These are phyloP conservation scores for Babesia bovis DNA, from an alignment of 169 alveolate genomes.

Conservation along the genomic window DNA sequence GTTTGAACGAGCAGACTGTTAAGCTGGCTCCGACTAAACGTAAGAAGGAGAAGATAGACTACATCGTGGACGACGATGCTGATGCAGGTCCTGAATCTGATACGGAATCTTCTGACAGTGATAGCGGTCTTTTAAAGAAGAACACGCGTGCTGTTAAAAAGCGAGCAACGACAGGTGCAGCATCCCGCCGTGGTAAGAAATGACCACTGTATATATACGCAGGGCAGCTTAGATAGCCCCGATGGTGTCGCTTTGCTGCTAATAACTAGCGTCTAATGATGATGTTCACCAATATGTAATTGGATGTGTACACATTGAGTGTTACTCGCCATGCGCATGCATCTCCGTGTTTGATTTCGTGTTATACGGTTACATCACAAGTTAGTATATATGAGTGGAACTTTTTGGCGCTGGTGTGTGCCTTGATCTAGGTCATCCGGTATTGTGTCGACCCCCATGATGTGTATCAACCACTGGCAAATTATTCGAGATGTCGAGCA, in stretches of 20 bases:
- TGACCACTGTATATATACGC: neutral
- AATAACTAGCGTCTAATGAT: too few relatives aligned
- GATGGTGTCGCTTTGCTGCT: too few relatives aligned
- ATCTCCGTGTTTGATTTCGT: too few relatives aligned
- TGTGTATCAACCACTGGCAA: neutral
- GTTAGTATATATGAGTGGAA: too few relatives aligned
- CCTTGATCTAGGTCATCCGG: neutral
- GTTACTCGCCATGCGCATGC: too few relatives aligned
- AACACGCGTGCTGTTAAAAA: slow-evolving; percentile 12
- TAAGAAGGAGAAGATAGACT: slow-evolving; percentile 2
- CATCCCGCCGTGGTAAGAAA: slow-evolving; percentile 19
- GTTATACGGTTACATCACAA: too few relatives aligned
- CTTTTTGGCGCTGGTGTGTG: too few relatives aligned
- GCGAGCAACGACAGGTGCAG: slow-evolving; percentile 26
- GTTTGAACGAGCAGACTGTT: slow-evolving; percentile 32
- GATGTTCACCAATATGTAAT: too few relatives aligned
- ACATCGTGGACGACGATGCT: slow-evolving; percentile 31
- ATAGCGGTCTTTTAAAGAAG: slow-evolving; percentile 19
- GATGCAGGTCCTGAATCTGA: slow-evolving; percentile 5
- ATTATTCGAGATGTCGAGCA: slow-evolving; percentile 27
- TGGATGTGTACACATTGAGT: too few relatives aligned
- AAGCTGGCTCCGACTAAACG: slow-evolving; percentile 24
- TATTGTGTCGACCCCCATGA: slow-evolving; percentile 23
- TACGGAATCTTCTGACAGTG: slow-evolving; percentile 30
- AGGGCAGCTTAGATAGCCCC: neutral